Base-by-base conservation (phyloP, 495 filamentous ascomycete species). In the Articulospora tetracladia region DNA sequence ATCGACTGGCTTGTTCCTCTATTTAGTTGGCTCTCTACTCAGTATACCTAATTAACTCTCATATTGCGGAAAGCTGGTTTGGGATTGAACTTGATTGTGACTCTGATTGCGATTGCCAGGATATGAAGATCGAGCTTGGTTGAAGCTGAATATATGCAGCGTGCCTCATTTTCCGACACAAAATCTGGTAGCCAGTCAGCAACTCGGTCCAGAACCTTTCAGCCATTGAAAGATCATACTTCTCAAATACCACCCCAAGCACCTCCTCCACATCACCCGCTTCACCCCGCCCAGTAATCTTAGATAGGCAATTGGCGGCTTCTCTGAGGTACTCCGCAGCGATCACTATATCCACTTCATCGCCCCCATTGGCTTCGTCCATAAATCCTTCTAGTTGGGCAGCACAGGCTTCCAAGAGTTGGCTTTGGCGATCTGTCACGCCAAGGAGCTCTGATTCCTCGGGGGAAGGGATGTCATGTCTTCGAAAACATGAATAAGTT, bases 231-330 rank as follows among this genome's bases (percentile, higher is more conserved):
- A 88, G 53, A 87, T 89, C 89, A 89, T 91, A 79, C 89, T 96
- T 98, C 72, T 99, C 93, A 75, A 99, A 98, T 1, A 99, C 92
- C 39, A 98, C 93, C 1, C 95, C 95, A 59, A 99, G 74, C 1
- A 98, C 92, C 67, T 98, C 94, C 72, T 99, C 93, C 28, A 99
- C 91, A 79, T 99, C 94, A 1, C 91, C 92, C 44, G 81, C 82
- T 59, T 90, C 89, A 1, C 93, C 94, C 57, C 84, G 85, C 1
- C 94, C 94, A 3, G 92, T 98, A 60, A 97, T 96, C 63, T 86
- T 84, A 1, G 90, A 88, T 12, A 99, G 76, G 55, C 82, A 82
- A 30, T 86, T 86, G 1, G 92, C 95, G 15, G 93, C 93, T 49
- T 81, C 82, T 30, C 94, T 89, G 54, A 98, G 73, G 69, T 90